Percentiles rank a stretch among this genome's conserved stretches.
These are phyloP conservation scores for Russula griseocarnosa DNA, from an alignment of 768 basidiomycete genomes.

Conservation along the genomic window DNA sequence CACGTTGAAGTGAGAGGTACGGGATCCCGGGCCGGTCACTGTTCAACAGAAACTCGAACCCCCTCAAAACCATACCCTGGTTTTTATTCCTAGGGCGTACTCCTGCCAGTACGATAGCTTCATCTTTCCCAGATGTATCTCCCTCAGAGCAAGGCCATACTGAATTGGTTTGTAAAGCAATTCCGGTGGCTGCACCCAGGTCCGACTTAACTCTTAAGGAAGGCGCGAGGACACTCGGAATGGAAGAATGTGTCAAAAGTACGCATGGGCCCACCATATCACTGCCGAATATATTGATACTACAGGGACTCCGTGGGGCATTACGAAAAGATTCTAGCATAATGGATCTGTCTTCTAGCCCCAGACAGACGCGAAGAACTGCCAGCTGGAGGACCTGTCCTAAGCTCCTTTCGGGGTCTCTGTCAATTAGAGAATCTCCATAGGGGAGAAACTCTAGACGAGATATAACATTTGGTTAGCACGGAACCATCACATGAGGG, in stretches of 20 bases:
- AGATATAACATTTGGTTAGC: not conserved
- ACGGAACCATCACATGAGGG: not conserved
- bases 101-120: not conserved
- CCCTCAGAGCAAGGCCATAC: not conserved
- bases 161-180: not conserved
- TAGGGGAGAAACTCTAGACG: not conserved
- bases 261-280: not conserved
- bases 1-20: not conserved
- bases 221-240: not conserved
- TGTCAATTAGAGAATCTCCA: not conserved
- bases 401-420: conserved; percentile 7
- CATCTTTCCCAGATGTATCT: not conserved
- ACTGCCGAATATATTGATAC: not conserved
- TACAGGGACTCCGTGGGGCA: not conserved
- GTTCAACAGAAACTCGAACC: not conserved
- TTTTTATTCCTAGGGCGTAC: not conserved
- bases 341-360: not conserved
- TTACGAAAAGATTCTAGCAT: not conserved
- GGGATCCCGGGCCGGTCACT: conserved; percentile 1
- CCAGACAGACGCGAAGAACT: not conserved
- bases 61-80: not conserved
- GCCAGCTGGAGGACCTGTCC: not conserved
- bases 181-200: not conserved
- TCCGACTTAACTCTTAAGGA: not conserved
- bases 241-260: conserved; percentile 20